Evolutionary conservation across 1,284 basidiomycete species (phyloP).

Genomic region (Pseudozyma hubeiensis): DNA sequence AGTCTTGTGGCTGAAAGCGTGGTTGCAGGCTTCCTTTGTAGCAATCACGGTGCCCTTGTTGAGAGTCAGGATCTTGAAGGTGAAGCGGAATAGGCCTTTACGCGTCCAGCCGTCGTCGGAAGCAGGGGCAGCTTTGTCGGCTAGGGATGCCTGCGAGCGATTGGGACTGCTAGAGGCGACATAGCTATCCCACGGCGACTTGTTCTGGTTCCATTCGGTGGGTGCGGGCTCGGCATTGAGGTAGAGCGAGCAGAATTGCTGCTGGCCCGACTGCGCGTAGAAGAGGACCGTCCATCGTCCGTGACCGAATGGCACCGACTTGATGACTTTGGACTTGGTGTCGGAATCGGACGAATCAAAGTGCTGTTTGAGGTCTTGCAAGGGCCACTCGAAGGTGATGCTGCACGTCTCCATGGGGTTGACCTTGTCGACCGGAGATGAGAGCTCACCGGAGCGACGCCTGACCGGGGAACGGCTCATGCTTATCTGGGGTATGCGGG

Average conservation of each 20-base stretch:
- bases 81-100: conserved; percentile 85
- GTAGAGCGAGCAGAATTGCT: conserved; percentile 63
- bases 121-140: conserved; percentile 5
- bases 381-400: conserved; percentile 60
- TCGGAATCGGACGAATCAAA: conserved; percentile 69
- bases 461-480: conserved; percentile 34
- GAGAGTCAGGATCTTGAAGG: conserved; percentile 76
- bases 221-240: conserved; percentile 61
- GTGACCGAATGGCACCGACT: conserved; percentile 60
- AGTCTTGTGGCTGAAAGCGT: conserved; percentile 82
- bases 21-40: conserved; percentile 79
- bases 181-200: conserved; percentile 30
- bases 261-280: conserved; percentile 61
- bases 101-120: conserved; percentile 79
- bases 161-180: conserved; percentile 19
- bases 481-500: background rate
- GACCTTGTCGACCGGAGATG: conserved; percentile 32
- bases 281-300: conserved; percentile 62
- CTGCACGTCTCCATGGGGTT: conserved; percentile 45
- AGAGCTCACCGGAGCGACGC: conserved; percentile 31
- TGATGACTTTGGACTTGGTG: conserved; percentile 69
- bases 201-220: conserved; percentile 42
- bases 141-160: conserved; percentile 13
- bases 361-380: conserved; percentile 66
- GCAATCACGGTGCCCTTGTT: conserved; percentile 72